Evolutionary conservation across 2,329 filamentous ascomycete species (phyloP), one percentile per base, ranked within the genome.

Genomic region (Nigrospora osmanthi): DNA sequence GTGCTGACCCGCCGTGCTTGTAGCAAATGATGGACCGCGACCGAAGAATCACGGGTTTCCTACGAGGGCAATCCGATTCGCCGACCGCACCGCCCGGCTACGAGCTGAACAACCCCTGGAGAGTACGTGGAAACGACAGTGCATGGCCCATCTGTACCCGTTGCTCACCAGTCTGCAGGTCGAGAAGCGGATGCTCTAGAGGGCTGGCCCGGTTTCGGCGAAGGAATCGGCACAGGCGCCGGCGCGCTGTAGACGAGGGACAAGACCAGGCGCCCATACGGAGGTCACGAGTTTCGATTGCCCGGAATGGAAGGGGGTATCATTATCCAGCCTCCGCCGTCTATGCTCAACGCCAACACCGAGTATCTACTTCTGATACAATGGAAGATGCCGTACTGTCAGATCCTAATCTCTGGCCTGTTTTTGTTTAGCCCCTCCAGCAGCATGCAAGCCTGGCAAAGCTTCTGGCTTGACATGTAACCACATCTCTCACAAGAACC

Each of bases 361-460:
- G 23, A 28, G 23, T 28, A 28, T 28, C 23, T 28, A 33, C n/a
- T n/a, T n/a, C n/a, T 36, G 40, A 36, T 42, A 13, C 40, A 36
- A 31, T 35, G 34, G 13, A 35, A 35, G 10, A 35, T 35, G 14
- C 34, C 16, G 38, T 19, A 12, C 13, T 31, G 13, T 52, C 65
- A 78, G 67, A 80, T 72, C 56, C 68, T 61, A 49, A 83, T 78
- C 54, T 79, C 71, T 47, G 77, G 68, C 48, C 79, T 69, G 53
- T 83, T 83, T 66, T 93, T 96, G 61, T 98, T 98, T 40, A 98
- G 65, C 0, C 86, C 88, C 55, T 97, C 90, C 3, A 98, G 76
- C 38, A 98, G 70, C 49, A 83, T 85, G 62, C 93, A 98, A 1
- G 93, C 93, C 66, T 98, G 95, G 67, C 93, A 98, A 35, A 96